Conservation (phyloP, 2,329 filamentous ascomycete genomes). For the Aureobasidium sp. region DNA sequence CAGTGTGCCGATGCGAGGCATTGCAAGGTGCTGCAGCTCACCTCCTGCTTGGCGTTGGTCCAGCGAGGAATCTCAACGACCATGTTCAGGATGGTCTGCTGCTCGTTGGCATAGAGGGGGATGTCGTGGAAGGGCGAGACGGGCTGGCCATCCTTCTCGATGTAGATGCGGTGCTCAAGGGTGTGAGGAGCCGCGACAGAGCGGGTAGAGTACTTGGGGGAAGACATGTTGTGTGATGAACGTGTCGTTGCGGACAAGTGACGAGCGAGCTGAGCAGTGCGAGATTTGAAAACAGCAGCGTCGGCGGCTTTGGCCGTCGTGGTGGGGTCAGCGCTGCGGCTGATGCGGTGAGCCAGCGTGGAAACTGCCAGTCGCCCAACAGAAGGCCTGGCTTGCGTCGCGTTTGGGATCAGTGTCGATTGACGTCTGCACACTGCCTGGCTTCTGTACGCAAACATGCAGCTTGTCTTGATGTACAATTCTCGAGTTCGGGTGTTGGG, state of each 20-base stretch:
- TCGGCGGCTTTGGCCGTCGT: slow-evolving; percentile 17
- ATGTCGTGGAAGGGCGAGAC: slow-evolving; percentile 98
- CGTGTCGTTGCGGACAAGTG: slow-evolving; percentile 26
- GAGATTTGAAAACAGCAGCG: slow-evolving; percentile 32
- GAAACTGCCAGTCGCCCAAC: slow-evolving; percentile 15
- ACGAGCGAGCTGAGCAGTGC: slow-evolving; percentile 30
- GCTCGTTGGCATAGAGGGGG: slow-evolving; percentile 91
- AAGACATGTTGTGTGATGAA: slow-evolving; percentile 41
- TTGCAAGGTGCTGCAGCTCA: slow-evolving; percentile 38
- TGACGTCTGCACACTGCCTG: slow-evolving; percentile 6
- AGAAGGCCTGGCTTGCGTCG: slow-evolving; percentile 4
- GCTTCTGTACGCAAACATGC: slow-evolving; percentile 8
- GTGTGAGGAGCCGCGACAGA: slow-evolving; percentile 88
- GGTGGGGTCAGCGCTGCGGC: slow-evolving; percentile 22
- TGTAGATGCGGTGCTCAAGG: slow-evolving; percentile 91
- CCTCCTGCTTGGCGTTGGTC: slow-evolving; percentile 99
- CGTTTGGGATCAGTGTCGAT: not conserved
- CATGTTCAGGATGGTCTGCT: slow-evolving; percentile 98
- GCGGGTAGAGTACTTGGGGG: slow-evolving; percentile 64
- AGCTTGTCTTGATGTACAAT: not conserved
- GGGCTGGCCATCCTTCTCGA: slow-evolving; percentile 93
- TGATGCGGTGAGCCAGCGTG: slow-evolving; percentile 17
- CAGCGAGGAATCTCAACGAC: slow-evolving; percentile 98
- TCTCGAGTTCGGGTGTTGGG: not conserved
- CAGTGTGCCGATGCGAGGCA: not conserved